phyloP scores from a whole-genome alignment of 1,284 basidiomycete species.

The Ustilago lituana region DNA sequence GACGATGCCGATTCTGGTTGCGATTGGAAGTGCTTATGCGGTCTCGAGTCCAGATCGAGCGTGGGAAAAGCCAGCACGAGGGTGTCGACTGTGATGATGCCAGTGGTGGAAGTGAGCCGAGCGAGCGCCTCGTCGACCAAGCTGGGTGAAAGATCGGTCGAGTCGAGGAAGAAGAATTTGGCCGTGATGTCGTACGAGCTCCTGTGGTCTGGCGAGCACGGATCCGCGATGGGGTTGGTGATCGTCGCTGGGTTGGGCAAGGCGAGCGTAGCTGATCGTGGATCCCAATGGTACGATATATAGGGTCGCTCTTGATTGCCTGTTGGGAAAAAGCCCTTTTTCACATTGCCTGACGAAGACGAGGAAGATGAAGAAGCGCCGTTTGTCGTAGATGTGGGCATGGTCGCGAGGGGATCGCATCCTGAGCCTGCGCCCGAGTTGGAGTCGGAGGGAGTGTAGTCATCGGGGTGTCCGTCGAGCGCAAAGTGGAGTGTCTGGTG shows the following conservation, averaged over 20 bases:
- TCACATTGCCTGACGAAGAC: conserved; percentile 5
- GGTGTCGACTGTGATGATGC: conserved; percentile 57
- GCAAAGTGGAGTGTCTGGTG: conserved; percentile 63
- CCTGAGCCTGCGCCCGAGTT: conserved; percentile 22
- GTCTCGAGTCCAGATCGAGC: conserved; percentile 35
- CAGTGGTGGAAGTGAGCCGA: conserved; percentile 51
- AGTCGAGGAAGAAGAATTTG: conserved; percentile 60
- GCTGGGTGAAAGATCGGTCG: conserved; percentile 12
- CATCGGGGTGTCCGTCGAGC: conserved; percentile 57
- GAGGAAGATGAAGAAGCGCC: conserved; percentile 8
- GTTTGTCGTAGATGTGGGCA: conserved; percentile 17
- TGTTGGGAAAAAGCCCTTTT: conserved; percentile 50
- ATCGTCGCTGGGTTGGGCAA: conserved; percentile 55
- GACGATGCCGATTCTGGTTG: not conserved
- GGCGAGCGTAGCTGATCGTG: conserved; percentile 23
- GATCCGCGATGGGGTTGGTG: conserved; percentile 52
- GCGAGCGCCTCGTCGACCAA: conserved; percentile 54
- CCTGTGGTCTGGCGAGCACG: conserved; percentile 49
- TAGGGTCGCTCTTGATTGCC: conserved; percentile 43
- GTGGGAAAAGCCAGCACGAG: conserved; percentile 51
- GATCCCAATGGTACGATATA: conserved; percentile 53
- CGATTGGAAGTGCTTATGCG: conserved; percentile 7
- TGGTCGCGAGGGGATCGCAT: conserved; percentile 39
- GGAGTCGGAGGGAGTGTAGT: conserved; percentile 36
- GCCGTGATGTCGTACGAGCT: conserved; percentile 59